Evolutionary conservation across 2,329 filamentous ascomycete species (phyloP), one percentile per base, ranked within the genome.

Genomic region (Lachnellula arida): DNA sequence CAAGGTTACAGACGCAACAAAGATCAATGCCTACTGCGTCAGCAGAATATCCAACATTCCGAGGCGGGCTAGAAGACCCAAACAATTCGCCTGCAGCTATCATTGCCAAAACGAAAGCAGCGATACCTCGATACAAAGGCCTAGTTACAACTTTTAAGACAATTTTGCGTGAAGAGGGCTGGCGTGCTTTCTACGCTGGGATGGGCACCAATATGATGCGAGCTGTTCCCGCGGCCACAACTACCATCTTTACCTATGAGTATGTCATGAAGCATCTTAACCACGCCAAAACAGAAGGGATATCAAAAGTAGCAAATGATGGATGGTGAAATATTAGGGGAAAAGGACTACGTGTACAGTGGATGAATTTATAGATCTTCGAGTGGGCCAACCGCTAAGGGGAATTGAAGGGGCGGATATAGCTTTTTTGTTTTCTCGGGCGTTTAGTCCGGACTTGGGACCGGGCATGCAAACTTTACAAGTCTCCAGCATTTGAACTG

Each of bases 171-270:
- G 94, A 99, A 72, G 94, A 99, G 73, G 94, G 94, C 6, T 97
- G 93, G 92, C 81, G 88, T 60, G 93, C 93, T 3, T 97, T 99
- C 67, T 99, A 99, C 71, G 93, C 92, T 23, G 94, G 94, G 37
- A 91, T 99, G 79, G 94, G 94, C 39, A 96, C 93, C 49, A 99
- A 99, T 74, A 89, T 99, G 84, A 91, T 97, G 78, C 84, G 94
- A 55, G 94, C 94, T 7, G 87, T 99, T 12, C 94, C 94, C 34
- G 91, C 94, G 22, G 93, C 94, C 19, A 96, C 96, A 67, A 96
- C 96, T 25, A 99, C 94, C 3, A 95, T 99, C 87, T 79, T 97
- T 69, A 97, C 93, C 12, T 99, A 96, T 69, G 94, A 99, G 74
- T 94, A 87, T 63, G 71, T 87, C 56, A 69, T 70, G 60, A 65